Evolutionary conservation across 2,329 filamentous ascomycete species (phyloP).

Genomic region (Curvularia lunata): DNA sequence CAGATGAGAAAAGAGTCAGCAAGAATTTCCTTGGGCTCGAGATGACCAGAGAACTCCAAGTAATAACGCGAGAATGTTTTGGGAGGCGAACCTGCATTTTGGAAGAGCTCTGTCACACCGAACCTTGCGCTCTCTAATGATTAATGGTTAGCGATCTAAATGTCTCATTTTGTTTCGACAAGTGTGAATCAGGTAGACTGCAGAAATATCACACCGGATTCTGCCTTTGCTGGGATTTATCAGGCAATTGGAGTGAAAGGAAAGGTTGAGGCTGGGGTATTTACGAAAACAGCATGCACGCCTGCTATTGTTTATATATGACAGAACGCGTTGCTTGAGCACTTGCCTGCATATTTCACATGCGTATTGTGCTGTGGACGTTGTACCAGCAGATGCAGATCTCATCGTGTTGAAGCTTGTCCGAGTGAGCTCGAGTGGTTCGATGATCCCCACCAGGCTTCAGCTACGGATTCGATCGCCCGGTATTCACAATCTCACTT

Average conservation of each 20-base stretch:
- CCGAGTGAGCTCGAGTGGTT: background rate
- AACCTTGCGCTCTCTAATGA: background rate
- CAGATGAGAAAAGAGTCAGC: no score
- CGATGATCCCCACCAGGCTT: background rate
- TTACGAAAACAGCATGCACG: background rate
- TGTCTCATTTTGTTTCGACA: background rate
- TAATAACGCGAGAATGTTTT: background rate
- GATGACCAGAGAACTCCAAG: background rate
- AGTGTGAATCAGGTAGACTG: no score
- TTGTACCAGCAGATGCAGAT: background rate
- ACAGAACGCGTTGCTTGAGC: background rate
- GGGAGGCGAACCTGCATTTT: constrained; percentile 1
- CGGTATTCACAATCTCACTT: background rate
- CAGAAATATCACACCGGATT: background rate
- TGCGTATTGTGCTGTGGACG: background rate
- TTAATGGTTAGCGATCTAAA: background rate
- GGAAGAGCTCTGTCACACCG: constrained; percentile 1
- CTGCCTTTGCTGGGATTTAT: background rate
- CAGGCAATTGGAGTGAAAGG: background rate
- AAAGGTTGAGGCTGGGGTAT: background rate
- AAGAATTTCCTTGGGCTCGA: no score
- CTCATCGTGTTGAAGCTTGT: background rate
- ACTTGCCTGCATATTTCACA: background rate
- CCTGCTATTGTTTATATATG: background rate
- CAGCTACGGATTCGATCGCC: background rate